These are phyloP conservation scores for Ophiosphaerella narmari DNA, from an alignment of 2,329 filamentous ascomycete genomes.

Conservation along the genomic window DNA sequence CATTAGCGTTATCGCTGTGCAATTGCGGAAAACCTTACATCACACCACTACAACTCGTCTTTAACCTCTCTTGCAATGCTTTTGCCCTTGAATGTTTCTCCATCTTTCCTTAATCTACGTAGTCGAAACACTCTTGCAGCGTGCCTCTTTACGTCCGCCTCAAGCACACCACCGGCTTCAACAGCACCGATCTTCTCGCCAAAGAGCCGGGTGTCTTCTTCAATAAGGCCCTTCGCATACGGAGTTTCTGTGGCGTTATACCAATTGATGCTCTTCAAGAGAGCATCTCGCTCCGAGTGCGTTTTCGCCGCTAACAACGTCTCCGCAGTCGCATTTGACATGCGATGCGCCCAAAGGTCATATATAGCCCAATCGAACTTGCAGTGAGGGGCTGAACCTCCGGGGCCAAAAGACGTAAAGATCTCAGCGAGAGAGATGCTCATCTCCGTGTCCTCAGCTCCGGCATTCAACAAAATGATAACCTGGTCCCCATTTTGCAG, in stretches of 20 bases:
- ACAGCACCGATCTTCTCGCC: slow-evolving; percentile 30
- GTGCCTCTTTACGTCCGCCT: slow-evolving; percentile 24
- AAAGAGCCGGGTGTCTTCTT: slow-evolving; percentile 24
- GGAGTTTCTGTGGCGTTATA: slow-evolving; percentile 27
- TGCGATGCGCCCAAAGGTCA: slow-evolving; percentile 30
- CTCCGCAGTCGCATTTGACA: slow-evolving; percentile 19
- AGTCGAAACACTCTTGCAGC: slow-evolving; percentile 25
- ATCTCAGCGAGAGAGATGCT: slow-evolving; percentile 27
- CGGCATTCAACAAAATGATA: slow-evolving; percentile 28
- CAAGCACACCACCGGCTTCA: slow-evolving; percentile 21
- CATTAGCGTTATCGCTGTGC: too few species aligned
- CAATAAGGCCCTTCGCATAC: slow-evolving; percentile 22
- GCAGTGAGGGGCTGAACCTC: slow-evolving; percentile 27
- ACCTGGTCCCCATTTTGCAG: slow-evolving; percentile 26
- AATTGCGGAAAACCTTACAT: background rate
- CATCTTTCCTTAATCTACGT: slow-evolving; percentile 22
- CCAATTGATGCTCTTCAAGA: slow-evolving; percentile 25
- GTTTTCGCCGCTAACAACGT: slow-evolving; percentile 15
- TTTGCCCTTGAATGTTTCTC: slow-evolving; percentile 27
- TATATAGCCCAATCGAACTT: slow-evolving; percentile 30
- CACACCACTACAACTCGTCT: slow-evolving; percentile 19
- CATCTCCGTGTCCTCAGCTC: slow-evolving; percentile 23
- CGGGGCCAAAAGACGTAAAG: slow-evolving; percentile 28
- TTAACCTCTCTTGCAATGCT: slow-evolving; percentile 21
- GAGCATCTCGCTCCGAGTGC: slow-evolving; percentile 9